Evolutionary conservation across 2,329 filamentous ascomycete species (phyloP).

Genomic region (Botryotinia calthae): DNA sequence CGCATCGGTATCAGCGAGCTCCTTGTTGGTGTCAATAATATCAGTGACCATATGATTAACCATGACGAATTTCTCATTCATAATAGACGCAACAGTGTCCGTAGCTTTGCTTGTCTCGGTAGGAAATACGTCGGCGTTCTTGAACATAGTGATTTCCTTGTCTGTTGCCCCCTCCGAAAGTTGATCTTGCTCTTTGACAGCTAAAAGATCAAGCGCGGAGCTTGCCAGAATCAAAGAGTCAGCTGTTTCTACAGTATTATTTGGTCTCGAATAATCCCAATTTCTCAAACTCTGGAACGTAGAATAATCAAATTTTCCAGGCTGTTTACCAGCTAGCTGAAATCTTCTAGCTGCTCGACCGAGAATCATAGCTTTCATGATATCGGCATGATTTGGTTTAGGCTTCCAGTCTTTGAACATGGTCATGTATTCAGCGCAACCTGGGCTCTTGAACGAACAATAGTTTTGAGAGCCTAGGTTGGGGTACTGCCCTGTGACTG

Average conservation of each 20-base stretch:
- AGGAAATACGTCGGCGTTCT: too few relatives aligned
- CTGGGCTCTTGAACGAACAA: not conserved
- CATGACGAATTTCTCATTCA: not conserved
- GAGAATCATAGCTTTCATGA: not conserved
- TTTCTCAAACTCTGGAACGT: not conserved
- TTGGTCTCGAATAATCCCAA: not conserved
- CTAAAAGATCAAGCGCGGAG: not conserved
- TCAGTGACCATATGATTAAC: not conserved
- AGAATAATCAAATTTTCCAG: rapidly evolving
- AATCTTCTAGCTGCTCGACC: not conserved
- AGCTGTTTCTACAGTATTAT: not conserved
- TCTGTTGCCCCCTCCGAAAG: not conserved
- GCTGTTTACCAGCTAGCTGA: not conserved
- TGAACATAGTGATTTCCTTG: rapidly evolving
- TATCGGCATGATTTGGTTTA: not conserved
- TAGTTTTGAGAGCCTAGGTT: not conserved
- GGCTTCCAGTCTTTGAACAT: not conserved
- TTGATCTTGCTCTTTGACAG: not conserved
- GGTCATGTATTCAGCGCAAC: not conserved
- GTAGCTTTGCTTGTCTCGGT: not conserved
- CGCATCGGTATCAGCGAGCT: not conserved
- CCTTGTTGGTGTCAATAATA: not conserved
- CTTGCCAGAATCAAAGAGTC: not conserved
- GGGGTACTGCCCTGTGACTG: not conserved
- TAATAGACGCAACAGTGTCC: rapidly evolving